Evolutionary conservation across 352 stramenopile genomes (phyloP).

Genomic region (Globisporangium acanthophoron): DNA sequence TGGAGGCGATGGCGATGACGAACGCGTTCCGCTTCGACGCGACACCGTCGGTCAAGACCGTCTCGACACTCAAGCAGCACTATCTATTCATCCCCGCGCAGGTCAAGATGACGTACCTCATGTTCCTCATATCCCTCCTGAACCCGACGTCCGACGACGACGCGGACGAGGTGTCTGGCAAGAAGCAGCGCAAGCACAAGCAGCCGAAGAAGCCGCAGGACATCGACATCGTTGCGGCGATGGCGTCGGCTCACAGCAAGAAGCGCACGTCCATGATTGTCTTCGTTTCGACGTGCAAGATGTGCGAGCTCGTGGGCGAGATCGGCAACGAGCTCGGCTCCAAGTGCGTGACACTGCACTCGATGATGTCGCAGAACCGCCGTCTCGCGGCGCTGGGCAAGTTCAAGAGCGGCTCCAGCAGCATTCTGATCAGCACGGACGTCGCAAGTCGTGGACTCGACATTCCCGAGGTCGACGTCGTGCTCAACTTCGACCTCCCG

Average conservation of each 20-base stretch:
- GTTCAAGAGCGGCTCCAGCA: slow-evolving; percentile 93
- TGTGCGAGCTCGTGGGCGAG: slow-evolving; percentile 92
- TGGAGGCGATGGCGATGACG: slow-evolving; percentile 70
- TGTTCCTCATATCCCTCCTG: slow-evolving; percentile 79
- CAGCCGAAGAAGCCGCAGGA: slow-evolving; percentile 14
- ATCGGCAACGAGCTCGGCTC: slow-evolving; percentile 97
- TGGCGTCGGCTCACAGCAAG: slow-evolving; percentile 17
- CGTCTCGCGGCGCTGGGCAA: slow-evolving; percentile 96
- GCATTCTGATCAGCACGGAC: slow-evolving; percentile 89
- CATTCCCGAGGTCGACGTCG: slow-evolving; percentile 96
- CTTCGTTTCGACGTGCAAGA: slow-evolving; percentile 96
- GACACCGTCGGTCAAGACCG: slow-evolving; percentile 83
- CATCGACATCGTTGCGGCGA: slow-evolving; percentile 5
- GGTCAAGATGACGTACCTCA: slow-evolving; percentile 95
- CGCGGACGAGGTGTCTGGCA: slow-evolving; percentile 36
- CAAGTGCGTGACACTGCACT: slow-evolving; percentile 96
- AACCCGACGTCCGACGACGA: slow-evolving; percentile 23
- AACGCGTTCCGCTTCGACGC: slow-evolving; percentile 69
- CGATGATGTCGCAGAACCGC: slow-evolving; percentile 98
- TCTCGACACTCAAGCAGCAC: slow-evolving; percentile 92
- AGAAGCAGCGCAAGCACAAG: neutral
- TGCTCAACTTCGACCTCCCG: slow-evolving; percentile 99
- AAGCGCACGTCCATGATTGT: slow-evolving; percentile 90
- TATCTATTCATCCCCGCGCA: slow-evolving; percentile 98
- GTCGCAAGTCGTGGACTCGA: slow-evolving; percentile 92